Evolutionary conservation across 441 rosid species (phyloP).

Genomic region (Syzygium malaccense): DNA sequence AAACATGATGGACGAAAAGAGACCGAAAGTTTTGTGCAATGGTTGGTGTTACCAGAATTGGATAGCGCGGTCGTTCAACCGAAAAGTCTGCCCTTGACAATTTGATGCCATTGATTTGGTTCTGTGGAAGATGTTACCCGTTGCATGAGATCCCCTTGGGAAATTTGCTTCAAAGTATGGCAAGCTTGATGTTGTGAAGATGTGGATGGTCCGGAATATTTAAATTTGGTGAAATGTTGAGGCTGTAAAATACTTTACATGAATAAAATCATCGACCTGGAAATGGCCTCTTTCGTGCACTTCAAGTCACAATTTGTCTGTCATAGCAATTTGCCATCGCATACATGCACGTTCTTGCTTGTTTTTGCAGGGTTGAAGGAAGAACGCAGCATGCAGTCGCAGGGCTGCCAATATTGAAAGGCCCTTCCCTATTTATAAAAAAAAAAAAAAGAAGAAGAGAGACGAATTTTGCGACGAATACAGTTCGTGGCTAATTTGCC

Average conservation of each 20-base stretch:
- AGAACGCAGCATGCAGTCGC: neutral
- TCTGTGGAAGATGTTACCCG: too few species aligned
- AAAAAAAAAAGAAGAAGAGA: too few species aligned
- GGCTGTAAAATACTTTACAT: neutral
- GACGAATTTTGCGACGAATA: too few species aligned
- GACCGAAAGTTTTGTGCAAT: neutral
- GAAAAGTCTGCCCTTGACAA: too few species aligned
- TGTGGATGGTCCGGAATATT: neutral
- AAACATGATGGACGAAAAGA: neutral
- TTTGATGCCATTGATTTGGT: too few species aligned
- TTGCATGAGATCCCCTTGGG: too few species aligned
- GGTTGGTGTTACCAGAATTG: neutral
- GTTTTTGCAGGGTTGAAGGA: too few species aligned
- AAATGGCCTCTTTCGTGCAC: neutral
- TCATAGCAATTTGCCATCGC: neutral
- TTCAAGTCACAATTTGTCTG: neutral
- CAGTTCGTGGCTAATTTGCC: too few species aligned
- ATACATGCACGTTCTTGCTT: neutral
- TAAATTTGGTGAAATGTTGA: neutral
- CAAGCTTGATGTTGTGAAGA: neutral
- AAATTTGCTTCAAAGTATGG: too few species aligned
- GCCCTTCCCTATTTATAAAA: neutral
- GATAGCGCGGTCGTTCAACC: neutral
- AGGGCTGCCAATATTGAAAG: neutral
- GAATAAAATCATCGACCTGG: neutral